Base-by-base conservation (phyloP, 1,284 basidiomycete genomes). In the Cutaneotrichosporon sp. region DNA sequence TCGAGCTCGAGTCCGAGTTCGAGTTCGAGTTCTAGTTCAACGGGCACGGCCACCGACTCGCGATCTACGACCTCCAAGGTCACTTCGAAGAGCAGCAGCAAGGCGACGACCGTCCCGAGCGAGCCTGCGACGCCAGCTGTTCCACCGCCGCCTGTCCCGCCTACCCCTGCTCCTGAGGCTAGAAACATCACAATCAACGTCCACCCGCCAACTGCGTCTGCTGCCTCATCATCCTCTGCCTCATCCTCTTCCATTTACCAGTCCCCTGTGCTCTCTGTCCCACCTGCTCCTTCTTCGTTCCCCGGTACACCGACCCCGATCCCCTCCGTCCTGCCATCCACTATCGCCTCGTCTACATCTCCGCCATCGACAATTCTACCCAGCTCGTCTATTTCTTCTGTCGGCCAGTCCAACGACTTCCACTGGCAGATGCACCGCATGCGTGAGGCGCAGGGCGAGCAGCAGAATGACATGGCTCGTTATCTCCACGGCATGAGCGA, bases 401-500 rank as follows among this genome's bases (percentile, higher is more conserved):
- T 32, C 4, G 42, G 18, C 31, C 5, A 38, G 32, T 34, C 32
- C 34, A 30, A 38, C 55, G 55, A 56, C 55, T 21, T 36, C 13
- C 34, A 42, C 36, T 42, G 36, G 55, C 38, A 56, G 11, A 26
- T 42, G 36, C 21, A 42, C 34, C 49, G 34, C 34, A 34, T 60
- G 36, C 49, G n/a, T 9, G 31, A 55, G n/a, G 52, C 52, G 40
- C 30, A 31, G 14, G 65, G 58, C 55, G 61, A 65, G 32, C 66
- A 68, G 64, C 64, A 68, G 50, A 63, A 65, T 56, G 65, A 66
- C 22, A 80, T 81, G 68, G 74, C 75, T 8, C 71, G 77, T 34
- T 81, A 78, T 64, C 68, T 81, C 13, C 73, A 80, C 52, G 73
- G 75, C 26, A 73, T 81, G 69, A 73, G 72, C 40, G 77, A 78